Evolutionary conservation across 2,329 filamentous ascomycete genomes (phyloP), one percentile per base, ranked within the genome.

Genomic region (Sphaerulina populicola): DNA sequence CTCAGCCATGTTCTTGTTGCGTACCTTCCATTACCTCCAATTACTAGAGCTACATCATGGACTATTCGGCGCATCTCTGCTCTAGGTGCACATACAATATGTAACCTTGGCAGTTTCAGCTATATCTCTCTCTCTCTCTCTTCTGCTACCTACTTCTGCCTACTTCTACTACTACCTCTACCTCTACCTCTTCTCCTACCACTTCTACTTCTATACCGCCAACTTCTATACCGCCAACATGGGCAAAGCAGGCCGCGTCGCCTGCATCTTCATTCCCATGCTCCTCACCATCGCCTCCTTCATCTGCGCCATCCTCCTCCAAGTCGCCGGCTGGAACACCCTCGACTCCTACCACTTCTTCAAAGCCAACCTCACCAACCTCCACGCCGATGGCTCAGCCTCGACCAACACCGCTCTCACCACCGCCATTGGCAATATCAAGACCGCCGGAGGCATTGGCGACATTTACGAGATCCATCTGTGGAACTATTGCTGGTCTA

Each of bases 241-340:
- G 83, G 82, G 81, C 57, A 82, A 84, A 72, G 76, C 79, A 65
- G 90, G 88, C 61, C 81, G 91, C 66, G 81, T 91, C 63, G 74
- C 86, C 68, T 96, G 89, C 72, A 93, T 97, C 71, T 80, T 86
- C 71, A 75, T 89, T 74, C 91, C 91, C 54, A 89, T 95, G 72
- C 75, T 80, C 58, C 78, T 95, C 64, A 91, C 88, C 15, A 72
- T 93, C 62, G 85, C 78, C 57, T 84, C 86, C 53, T 75, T 96
- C 63, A 72, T 93, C 62, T 85, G 85, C 61, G 69, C 82, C 49
- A 62, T 79, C 43, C 65, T 83, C 36, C 74, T 83, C 47, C 76
- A 78, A 56, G 59, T 81, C 45, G 78, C 78, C 33, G 78, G 79
- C 60, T 76, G 76, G 53, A 75, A 75, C 59, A 75, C 70, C 1